Evolutionary conservation across 2,329 filamentous ascomycete genomes (phyloP), one percentile per base, ranked within the genome.

Genomic region (Fusarium sp.): DNA sequence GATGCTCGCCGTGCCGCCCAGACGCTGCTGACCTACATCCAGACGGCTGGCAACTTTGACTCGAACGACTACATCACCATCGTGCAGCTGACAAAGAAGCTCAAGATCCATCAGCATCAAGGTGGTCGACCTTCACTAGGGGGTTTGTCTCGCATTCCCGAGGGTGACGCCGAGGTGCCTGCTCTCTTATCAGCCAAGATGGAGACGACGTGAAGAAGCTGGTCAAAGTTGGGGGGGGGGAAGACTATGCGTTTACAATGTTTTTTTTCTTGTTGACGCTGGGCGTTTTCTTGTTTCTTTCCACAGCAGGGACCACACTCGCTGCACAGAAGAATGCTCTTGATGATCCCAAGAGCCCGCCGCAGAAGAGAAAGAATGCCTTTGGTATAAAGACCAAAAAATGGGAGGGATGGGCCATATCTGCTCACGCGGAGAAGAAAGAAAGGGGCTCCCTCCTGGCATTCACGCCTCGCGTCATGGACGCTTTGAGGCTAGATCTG

Each of bases 1-100:
- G 95, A 98, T 81, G 95, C 95, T 5, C 90, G 94, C 43, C 89
- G 91, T 61, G 96, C 95, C 2, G 88, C 97, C 6, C 92, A 96
- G 78, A 92, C 95, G 3, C 90, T 98, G 22, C 89, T 97, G 81
- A 92, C 85, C 69, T 98, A 96, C 80, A 93, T 98, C 81, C 90
- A 94, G 77, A 91, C 92, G 69, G 90, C 93, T 75, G 90, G 92
- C 14, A 84, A 95, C 35, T 90, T 94, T 18, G 94, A 97, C 79
- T 90, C 94, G 56, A 89, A 90, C 77, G 95, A 98, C 73, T 95
- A 93, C 81, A 83, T 94, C 73, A 90, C 91, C 4, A 91, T 98
- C 57, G 88, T 94, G 20, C 94, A 95, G 80, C 85, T 98, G 73
- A 96, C 95, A 81, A 93, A 97, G 82, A 97, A 96, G 83, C 87